Evolutionary conservation across 2,329 filamentous ascomycete species (phyloP).

Genomic region (Colletotrichum sp.): DNA sequence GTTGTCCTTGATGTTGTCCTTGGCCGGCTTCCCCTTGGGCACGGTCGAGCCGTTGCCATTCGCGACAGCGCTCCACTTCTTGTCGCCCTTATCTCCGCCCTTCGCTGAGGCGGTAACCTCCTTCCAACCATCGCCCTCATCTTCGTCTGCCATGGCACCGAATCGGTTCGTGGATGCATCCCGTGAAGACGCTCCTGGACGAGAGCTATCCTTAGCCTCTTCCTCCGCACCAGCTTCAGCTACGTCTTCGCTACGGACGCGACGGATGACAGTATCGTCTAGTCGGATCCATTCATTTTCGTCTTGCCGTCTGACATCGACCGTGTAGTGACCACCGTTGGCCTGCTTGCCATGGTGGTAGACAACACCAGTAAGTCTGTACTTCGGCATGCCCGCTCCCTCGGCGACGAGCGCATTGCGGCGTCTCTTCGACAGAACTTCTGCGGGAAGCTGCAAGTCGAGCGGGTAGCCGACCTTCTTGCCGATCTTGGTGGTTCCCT

Average conservation of each 20-base stretch:
- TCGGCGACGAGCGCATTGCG: conserved; percentile 69
- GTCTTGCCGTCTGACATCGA: conserved; percentile 94
- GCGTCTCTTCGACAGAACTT: conserved; percentile 81
- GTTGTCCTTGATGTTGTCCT: conserved; percentile 81
- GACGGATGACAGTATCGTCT: conserved; percentile 89
- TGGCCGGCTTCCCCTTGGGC: conserved; percentile 57
- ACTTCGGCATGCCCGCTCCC: conserved; percentile 76
- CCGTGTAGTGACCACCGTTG: conserved; percentile 94
- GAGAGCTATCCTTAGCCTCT: conserved; percentile 72
- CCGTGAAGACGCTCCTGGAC: conserved; percentile 49
- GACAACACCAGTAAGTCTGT: conserved; percentile 86
- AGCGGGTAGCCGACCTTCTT: conserved; percentile 96
- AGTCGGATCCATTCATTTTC: conserved; percentile 95
- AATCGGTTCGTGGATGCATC: conserved; percentile 73
- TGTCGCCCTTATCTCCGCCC: conserved; percentile 52
- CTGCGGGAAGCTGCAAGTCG: conserved; percentile 90
- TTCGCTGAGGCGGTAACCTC: conserved; percentile 65
- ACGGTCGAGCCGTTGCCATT: conserved; percentile 58
- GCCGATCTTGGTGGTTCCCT: conserved; percentile 96
- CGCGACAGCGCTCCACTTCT: conserved; percentile 75
- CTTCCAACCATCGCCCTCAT: conserved; percentile 78
- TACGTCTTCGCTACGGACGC: conserved; percentile 86
- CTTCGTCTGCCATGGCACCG: conserved; percentile 70
- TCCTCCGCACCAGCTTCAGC: conserved; percentile 86
- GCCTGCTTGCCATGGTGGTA: conserved; percentile 99